These are phyloP conservation scores for Aureobasidium mangrovei DNA, from an alignment of 2,329 filamentous ascomycete genomes.

Conservation along the genomic window DNA sequence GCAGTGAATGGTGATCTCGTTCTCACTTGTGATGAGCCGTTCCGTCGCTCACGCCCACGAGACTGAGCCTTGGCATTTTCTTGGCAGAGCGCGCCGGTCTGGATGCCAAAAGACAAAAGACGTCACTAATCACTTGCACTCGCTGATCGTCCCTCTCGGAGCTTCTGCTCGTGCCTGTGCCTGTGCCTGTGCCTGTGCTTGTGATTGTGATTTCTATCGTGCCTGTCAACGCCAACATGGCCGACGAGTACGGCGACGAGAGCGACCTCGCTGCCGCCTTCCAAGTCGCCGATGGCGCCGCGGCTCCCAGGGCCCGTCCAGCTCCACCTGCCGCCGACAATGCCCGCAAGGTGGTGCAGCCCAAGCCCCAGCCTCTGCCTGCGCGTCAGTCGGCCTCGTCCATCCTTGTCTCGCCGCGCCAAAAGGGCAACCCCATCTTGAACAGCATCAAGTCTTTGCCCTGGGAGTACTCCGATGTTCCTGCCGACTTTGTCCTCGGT, in stretches of 20 bases:
- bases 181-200: too few species aligned
- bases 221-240: slow-evolving; percentile 26
- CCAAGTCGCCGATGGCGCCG: slow-evolving; percentile 32
- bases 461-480: slow-evolving; percentile 98
- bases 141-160: too few species aligned
- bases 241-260: slow-evolving; percentile 42
- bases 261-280: slow-evolving; percentile 30
- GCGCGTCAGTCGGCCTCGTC: slow-evolving; percentile 58
- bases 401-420: slow-evolving; percentile 82
- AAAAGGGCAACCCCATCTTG: slow-evolving; percentile 91
- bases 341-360: slow-evolving; percentile 61
- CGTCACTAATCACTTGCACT: too few species aligned
- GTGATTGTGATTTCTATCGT: too few species aligned
- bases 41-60: too few species aligned
- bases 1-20: not conserved
- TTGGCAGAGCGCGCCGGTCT: too few species aligned
- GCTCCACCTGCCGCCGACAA: not conserved
- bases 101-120: too few species aligned
- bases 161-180: too few species aligned
- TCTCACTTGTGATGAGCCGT: too few species aligned
- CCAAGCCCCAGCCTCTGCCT: slow-evolving; percentile 76
- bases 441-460: slow-evolving; percentile 70
- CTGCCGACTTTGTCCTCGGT: slow-evolving; percentile 84
- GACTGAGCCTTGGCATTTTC: too few species aligned
- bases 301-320: slow-evolving; percentile 20